Conservation (phyloP, 2,329 filamentous ascomycete species). For the Xylariaceae sp. region DNA sequence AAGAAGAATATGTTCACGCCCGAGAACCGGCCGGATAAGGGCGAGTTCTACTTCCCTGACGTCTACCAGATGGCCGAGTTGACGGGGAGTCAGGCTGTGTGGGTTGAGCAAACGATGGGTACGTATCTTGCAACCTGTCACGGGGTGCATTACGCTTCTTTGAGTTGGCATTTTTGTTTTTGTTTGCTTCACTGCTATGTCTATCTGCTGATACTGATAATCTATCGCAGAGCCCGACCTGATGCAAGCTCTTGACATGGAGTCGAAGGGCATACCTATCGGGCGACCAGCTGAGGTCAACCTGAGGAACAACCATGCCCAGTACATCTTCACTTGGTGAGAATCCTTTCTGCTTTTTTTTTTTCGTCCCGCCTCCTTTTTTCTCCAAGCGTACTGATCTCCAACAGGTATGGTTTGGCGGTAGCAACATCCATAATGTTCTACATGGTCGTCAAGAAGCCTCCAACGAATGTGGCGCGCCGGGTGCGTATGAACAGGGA, state of each 20-base stretch:
- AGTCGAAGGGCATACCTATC: constrained; percentile 80
- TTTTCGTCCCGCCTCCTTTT: not conserved
- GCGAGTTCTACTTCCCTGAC: constrained; percentile 93
- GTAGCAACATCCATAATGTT: constrained; percentile 90
- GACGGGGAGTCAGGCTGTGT: constrained; percentile 80
- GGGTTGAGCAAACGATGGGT: constrained; percentile 97
- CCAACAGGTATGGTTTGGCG: constrained; percentile 74
- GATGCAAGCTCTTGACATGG: constrained; percentile 69
- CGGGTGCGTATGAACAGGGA: constrained; percentile 73
- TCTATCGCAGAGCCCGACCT: constrained; percentile 65
- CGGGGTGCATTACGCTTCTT: no score
- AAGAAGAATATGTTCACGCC: constrained; percentile 99
- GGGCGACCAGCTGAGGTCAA: constrained; percentile 86
- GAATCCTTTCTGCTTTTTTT: constrained; percentile 29
- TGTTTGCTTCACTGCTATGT: no score
- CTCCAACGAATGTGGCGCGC: constrained; percentile 66
- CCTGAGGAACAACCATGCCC: constrained; percentile 90
- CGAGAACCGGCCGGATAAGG: constrained; percentile 75
- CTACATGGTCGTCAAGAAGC: constrained; percentile 90
- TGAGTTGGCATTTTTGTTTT: no score
- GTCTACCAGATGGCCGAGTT: constrained; percentile 84
- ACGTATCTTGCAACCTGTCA: constrained; percentile 35
- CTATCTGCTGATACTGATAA: constrained; percentile 18
- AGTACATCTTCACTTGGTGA: constrained; percentile 99
- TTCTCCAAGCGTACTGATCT: constrained; percentile 8